A percentile compares a stretch with the other conserved stretches of the same genome.
These are phyloP conservation scores for Diplodia corticola DNA, from an alignment of 2,329 filamentous ascomycete genomes.

Conservation along the genomic window DNA sequence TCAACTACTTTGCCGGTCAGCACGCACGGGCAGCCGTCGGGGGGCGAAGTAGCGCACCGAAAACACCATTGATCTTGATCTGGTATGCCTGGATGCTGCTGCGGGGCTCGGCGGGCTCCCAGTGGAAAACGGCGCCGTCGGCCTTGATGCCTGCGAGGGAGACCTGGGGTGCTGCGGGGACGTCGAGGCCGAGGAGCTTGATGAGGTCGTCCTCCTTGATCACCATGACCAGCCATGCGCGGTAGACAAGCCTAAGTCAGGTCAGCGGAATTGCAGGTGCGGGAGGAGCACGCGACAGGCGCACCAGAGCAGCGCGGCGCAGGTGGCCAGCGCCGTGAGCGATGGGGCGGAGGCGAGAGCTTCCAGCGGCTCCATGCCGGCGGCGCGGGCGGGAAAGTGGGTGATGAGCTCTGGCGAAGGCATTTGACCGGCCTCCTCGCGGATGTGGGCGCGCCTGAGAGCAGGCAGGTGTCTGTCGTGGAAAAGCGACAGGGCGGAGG, in stretches of 20 bases:
- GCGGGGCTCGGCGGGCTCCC: constrained; percentile 72
- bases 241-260: constrained; percentile 69
- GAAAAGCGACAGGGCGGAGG: neutral
- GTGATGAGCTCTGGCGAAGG: constrained; percentile 22
- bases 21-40: neutral
- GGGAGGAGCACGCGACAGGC: neutral
- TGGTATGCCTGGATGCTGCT: constrained; percentile 79
- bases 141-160: constrained; percentile 86
- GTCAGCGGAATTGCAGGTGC: neutral
- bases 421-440: constrained; percentile 13
- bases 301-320: constrained; percentile 21
- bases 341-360: constrained; percentile 21
- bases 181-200: constrained; percentile 87
- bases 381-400: constrained; percentile 20
- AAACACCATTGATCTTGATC: constrained; percentile 90
- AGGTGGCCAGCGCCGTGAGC: constrained; percentile 22
- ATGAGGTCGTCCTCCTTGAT: constrained; percentile 91
- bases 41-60: constrained; percentile 56
- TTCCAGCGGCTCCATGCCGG: constrained; percentile 23
- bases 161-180: constrained; percentile 84
- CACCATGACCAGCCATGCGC: constrained; percentile 83
- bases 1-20: constrained; percentile 61
- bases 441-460: neutral
- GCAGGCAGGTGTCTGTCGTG: neutral
- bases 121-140: constrained; percentile 85